These are phyloP conservation scores for Fomitopsis serialis DNA, from an alignment of 768 basidiomycete species.

Conservation along the genomic window DNA sequence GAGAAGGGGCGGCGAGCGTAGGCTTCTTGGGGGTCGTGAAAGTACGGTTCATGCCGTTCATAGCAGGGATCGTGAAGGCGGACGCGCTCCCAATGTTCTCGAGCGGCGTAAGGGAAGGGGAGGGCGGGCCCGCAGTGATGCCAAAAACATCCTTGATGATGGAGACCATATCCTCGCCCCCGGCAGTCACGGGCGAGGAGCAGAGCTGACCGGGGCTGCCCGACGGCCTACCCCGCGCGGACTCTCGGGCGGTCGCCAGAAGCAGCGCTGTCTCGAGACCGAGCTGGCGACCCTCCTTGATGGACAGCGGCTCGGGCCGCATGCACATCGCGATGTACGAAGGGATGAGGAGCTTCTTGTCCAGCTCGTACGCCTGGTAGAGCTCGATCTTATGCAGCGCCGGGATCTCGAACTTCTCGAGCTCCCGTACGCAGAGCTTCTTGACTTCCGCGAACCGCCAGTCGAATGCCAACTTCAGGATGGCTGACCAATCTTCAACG, in stretches of 20 bases:
- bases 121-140: constrained; percentile 16
- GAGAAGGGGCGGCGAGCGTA: neutral
- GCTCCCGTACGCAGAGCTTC: constrained; percentile 31
- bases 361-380: constrained; percentile 32
- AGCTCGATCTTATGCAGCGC: constrained; percentile 33
- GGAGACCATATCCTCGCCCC: constrained; percentile 19
- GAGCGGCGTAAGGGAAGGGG: constrained; percentile 17
- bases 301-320: constrained; percentile 29
- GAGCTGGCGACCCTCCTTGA: constrained; percentile 37
- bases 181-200: constrained; percentile 22
- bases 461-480: constrained; percentile 32
- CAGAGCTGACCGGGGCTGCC: constrained; percentile 16
- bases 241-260: constrained; percentile 34
- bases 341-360: constrained; percentile 28
- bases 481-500: constrained; percentile 37
- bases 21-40: neutral
- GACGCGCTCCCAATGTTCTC: constrained; percentile 9
- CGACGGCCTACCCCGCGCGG: constrained; percentile 2
- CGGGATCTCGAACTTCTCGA: constrained; percentile 32
- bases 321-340: constrained; percentile 32
- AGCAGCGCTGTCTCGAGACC: constrained; percentile 34
- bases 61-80: neutral
- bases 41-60: neutral
- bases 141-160: constrained; percentile 31
- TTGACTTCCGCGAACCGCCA: constrained; percentile 39